phyloP scores from a whole-genome alignment of 441 rosid species.

The Croton laevigatus region DNA sequence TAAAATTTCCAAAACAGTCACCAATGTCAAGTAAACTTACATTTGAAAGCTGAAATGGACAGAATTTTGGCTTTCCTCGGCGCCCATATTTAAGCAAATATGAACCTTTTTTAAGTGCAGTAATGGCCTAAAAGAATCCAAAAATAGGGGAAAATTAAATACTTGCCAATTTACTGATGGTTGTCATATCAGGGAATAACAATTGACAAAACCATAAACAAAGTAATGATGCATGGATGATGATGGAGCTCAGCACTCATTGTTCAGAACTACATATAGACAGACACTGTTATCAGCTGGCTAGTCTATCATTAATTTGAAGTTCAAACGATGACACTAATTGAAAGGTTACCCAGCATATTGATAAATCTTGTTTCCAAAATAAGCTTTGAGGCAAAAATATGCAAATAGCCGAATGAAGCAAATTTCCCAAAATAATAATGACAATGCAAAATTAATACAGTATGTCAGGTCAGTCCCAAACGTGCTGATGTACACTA shows the following conservation, averaged over 20 bases:
- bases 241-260: background rate
- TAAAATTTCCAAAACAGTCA: background rate
- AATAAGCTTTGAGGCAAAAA: background rate
- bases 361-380: background rate
- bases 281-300: background rate
- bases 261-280: background rate
- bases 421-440: background rate
- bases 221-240: background rate
- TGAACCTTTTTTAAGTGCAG: slow-evolving; percentile 51
- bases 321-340: background rate
- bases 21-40: slow-evolving; percentile 27
- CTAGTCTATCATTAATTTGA: background rate
- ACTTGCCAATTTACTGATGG: background rate
- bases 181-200: background rate
- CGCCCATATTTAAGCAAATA: slow-evolving; percentile 53
- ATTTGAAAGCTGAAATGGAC: slow-evolving; percentile 49
- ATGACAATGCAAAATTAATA: background rate
- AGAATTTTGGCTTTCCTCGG: slow-evolving; percentile 55
- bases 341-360: background rate
- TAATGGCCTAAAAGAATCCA: slow-evolving; percentile 38
- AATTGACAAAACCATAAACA: background rate
- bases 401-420: background rate
- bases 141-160: background rate
- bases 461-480: background rate
- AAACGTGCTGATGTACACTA: too few species aligned